These are phyloP conservation scores for Cercophora samala DNA, from an alignment of 495 filamentous ascomycete genomes.

Conservation along the genomic window DNA sequence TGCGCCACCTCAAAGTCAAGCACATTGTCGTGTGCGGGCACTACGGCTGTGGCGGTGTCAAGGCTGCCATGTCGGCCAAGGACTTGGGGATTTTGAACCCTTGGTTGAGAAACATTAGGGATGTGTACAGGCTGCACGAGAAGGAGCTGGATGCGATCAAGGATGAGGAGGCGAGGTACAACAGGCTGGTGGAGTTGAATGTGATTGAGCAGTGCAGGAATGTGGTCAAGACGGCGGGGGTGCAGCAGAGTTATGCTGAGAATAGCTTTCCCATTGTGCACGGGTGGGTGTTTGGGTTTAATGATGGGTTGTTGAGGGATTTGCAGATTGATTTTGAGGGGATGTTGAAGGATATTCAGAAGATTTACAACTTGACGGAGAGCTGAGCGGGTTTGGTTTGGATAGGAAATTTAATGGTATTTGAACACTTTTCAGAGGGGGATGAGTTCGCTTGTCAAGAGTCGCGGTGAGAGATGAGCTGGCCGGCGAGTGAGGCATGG, in stretches of 20 bases:
- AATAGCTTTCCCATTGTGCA: conserved; percentile 55
- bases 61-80: conserved; percentile 57
- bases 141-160: conserved; percentile 51
- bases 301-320: conserved; percentile 52
- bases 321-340: conserved; percentile 47
- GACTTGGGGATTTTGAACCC: conserved; percentile 58
- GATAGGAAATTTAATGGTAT: background rate
- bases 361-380: conserved; percentile 52
- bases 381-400: background rate
- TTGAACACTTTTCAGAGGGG: background rate
- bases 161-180: conserved; percentile 44
- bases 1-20: conserved; percentile 57
- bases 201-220: conserved; percentile 58
- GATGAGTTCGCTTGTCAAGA: too few species aligned
- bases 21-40: conserved; percentile 65
- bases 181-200: conserved; percentile 59
- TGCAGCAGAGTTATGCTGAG: conserved; percentile 51
- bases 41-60: conserved; percentile 62
- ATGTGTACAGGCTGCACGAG: conserved; percentile 57
- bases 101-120: conserved; percentile 60
- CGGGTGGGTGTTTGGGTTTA: conserved; percentile 56
- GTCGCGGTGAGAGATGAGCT: too few species aligned
- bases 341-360: conserved; percentile 48
- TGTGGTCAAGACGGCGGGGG: conserved; percentile 55
- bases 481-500: too few species aligned